A percentile compares a stretch with the other conserved stretches of the same genome.
Evolutionary conservation across 2,329 filamentous ascomycete genomes (phyloP).

Genomic region (Plectosphaerella plurivora): DNA sequence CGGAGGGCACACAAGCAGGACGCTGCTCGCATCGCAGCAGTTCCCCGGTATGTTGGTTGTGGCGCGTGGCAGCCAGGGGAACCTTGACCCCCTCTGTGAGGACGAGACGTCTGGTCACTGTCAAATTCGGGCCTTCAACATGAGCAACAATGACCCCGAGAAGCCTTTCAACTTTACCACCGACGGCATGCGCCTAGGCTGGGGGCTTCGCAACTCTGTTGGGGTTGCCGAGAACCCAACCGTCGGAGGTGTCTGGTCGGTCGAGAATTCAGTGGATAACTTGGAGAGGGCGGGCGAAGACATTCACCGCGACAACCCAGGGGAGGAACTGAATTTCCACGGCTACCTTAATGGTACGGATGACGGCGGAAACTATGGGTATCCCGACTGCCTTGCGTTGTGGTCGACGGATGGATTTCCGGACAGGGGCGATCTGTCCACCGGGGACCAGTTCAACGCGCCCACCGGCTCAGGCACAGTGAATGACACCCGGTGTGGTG

Average conservation of each 20-base stretch:
- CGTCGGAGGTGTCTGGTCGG: slow-evolving; percentile 45
- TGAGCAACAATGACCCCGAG: slow-evolving; percentile 18
- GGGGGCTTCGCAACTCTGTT: slow-evolving; percentile 67
- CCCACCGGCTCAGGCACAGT: slow-evolving; percentile 15
- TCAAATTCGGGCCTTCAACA: slow-evolving; percentile 50
- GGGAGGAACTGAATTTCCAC: slow-evolving; percentile 68
- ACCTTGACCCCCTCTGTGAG: slow-evolving; percentile 48
- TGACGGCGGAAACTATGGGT: slow-evolving; percentile 58
- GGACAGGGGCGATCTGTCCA: slow-evolving; percentile 29
- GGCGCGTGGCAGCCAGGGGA: slow-evolving; percentile 54
- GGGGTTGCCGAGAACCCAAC: slow-evolving; percentile 56
- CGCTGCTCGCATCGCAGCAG: slow-evolving; percentile 51
- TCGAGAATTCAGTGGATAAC: slow-evolving; percentile 65
- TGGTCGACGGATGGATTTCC: slow-evolving; percentile 48
- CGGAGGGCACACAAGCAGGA: slow-evolving; percentile 58
- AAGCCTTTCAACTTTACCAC: slow-evolving; percentile 33
- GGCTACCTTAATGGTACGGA: slow-evolving; percentile 41
- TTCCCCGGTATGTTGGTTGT: slow-evolving; percentile 54
- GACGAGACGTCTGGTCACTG: slow-evolving; percentile 48
- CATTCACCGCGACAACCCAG: slow-evolving; percentile 63
- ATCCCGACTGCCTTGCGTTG: slow-evolving; percentile 64
- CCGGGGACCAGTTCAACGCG: slow-evolving; percentile 44
- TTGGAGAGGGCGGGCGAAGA: slow-evolving; percentile 48
- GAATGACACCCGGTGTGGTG: slow-evolving; percentile 38
- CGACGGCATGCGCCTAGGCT: slow-evolving; percentile 45